Percentiles rank a stretch among this genome's conserved stretches.
phyloP scores from a whole-genome alignment of 2,329 filamentous ascomycete species.

The Aspergillus melleus region DNA sequence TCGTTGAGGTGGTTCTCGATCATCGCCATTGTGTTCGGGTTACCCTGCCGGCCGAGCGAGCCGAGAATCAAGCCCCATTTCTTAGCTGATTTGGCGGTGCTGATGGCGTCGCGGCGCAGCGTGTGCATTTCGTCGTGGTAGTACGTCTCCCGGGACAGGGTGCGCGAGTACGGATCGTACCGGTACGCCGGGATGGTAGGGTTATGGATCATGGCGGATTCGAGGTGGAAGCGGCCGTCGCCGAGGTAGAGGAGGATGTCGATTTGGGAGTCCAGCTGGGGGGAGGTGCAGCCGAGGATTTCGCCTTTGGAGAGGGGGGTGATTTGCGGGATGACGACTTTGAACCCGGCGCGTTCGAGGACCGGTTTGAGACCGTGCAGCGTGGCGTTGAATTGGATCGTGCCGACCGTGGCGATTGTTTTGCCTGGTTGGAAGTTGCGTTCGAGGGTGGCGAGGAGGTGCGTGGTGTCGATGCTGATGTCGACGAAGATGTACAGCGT shows the following conservation, averaged over 20 bases:
- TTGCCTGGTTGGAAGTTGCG: conserved; percentile 84
- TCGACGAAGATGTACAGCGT: conserved; percentile 98
- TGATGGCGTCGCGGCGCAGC: conserved; percentile 74
- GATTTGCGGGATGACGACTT: conserved; percentile 85
- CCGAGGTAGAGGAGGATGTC: conserved; percentile 86
- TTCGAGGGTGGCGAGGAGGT: conserved; percentile 82
- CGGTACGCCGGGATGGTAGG: conserved; percentile 85
- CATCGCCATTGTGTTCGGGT: conserved; percentile 84
- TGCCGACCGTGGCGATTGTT: conserved; percentile 89
- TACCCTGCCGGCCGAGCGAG: conserved; percentile 88
- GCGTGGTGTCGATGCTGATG: conserved; percentile 89
- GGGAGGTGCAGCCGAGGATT: conserved; percentile 95
- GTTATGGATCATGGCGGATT: conserved; percentile 99
- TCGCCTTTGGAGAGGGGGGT: conserved; percentile 90
- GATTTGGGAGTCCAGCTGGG: conserved; percentile 63
- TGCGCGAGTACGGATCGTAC: conserved; percentile 94
- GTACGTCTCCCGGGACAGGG: conserved; percentile 87
- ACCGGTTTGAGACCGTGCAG: conserved; percentile 79
- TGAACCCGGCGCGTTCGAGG: conserved; percentile 81
- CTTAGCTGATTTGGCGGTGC: conserved; percentile 69
- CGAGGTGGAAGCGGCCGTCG: conserved; percentile 91
- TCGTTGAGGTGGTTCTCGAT: conserved; percentile 76
- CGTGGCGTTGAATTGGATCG: conserved; percentile 98
- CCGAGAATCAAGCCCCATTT: conserved; percentile 97
- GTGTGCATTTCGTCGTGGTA: conserved; percentile 88